Base-by-base conservation (phyloP, 2,329 filamentous ascomycete genomes). In the Sclerotinia nivalis region DNA sequence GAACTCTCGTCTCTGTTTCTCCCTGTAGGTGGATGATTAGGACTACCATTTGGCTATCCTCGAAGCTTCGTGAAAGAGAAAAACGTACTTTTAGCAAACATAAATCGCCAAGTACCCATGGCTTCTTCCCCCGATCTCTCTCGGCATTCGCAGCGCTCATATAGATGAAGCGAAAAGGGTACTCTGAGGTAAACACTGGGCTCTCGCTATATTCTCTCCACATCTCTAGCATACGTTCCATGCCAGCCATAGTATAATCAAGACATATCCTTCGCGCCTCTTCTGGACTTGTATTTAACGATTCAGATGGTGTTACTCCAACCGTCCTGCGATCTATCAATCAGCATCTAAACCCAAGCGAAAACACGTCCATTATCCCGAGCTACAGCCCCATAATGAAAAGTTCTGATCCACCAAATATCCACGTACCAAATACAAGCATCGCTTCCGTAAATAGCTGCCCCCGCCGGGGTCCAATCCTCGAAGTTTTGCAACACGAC, bases 121-220 rank as follows among this genome's bases (percentile, higher is more conserved):
- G 81, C 65, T 77, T 83, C 75, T 84, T 82, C 20, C 74, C 79
- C 28, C 78, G 82, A 62, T 87, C 84, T 1, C 83, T 80, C 72
- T 82, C 80, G 2, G 80, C 79, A 1, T 75, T 76, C 1, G 77
- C 73, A 3, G 84, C 86, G 71, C 84, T 87, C 71, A 83, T 79
- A 73, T 85, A 85, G 3, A 85, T 66, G 70, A 47, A 47, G 45
- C 45, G 18, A 22, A 47, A 47, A 47, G 45, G 20, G 7, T 47
- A 8, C 20, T 47, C 15, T 2, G 45, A 47, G 37, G 10, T 40
- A 40, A 40, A 40, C 37, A 40, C 10, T 2, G 37, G 37, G 37
- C 12, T 40, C 37, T 40, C 1, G 12, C 37, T 40, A 40, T 40
- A 40, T 13, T 40, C 12, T 40, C 37, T 40, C 2, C 37, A 40